phyloP scores from a whole-genome alignment of 106 monocot genomes.

The Phalaenopsis equestris region DNA sequence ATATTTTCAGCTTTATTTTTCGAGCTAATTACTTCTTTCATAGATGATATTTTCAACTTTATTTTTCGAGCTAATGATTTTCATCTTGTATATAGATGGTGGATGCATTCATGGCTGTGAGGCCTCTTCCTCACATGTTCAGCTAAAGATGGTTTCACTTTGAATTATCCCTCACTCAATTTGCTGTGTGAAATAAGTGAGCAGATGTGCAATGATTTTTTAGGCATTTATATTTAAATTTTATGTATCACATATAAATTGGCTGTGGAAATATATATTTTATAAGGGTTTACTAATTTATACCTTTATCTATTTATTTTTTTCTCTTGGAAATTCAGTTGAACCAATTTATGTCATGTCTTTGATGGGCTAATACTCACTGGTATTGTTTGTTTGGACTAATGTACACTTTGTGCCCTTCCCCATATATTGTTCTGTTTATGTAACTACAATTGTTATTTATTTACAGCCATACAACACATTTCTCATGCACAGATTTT shows the following conservation, averaged over 20 bases:
- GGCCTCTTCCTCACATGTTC: slow-evolving; percentile 93
- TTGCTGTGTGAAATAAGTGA: neutral
- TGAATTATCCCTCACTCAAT: neutral
- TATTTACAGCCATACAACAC: no score
- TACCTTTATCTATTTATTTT: neutral
- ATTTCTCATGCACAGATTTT: no score
- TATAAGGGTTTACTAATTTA: neutral
- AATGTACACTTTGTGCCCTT: no score
- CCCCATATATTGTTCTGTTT: no score
- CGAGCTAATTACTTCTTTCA: neutral
- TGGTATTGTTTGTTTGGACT: no score
- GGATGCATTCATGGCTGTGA: slow-evolving; percentile 91
- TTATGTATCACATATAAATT: neutral
- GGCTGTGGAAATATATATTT: neutral
- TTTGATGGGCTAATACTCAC: no score
- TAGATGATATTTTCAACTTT: neutral
- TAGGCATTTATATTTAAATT: neutral
- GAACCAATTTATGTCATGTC: neutral
- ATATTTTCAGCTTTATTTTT: neutral
- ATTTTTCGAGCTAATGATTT: neutral
- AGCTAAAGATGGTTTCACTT: slow-evolving; percentile 21
- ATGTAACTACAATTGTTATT: no score
- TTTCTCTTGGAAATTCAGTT: neutral
- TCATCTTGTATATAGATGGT: slow-evolving; percentile 56
- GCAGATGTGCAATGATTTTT: neutral